Evolutionary conservation across 2,329 filamentous ascomycete species (phyloP), one percentile per base, ranked within the genome.

Genomic region (Trichoderma arundinaceum): DNA sequence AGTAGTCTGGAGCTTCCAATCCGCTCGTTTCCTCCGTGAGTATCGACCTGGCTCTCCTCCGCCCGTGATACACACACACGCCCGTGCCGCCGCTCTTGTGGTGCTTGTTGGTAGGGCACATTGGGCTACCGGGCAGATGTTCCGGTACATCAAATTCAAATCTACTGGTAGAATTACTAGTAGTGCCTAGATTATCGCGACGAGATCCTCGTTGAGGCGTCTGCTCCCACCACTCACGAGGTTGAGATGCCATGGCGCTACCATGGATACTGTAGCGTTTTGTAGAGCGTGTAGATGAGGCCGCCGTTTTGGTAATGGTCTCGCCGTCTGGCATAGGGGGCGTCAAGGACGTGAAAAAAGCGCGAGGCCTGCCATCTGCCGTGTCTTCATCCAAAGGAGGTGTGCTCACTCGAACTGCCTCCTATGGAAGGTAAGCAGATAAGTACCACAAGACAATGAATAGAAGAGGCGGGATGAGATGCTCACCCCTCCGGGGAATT

Each of bases 101-200:
- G 46, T 76, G 79, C 49, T 73, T 72, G 71, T 85, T 83, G 8
- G 82, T 74, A 2, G 83, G 83, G 63, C 83, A 86, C 75, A 84
- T 78, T 15, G 82, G 82, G 69, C 83, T 85, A 65, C 68, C 81
- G 38, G 82, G 81, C 7, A 83, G 73, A 67, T 86, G 83, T 67
- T 85, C 81, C 1, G 82, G 81, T 10, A 85, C 68, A 53, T 84
- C 77, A 66, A 86, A 84, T 54, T 81, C 74, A 65, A 86, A 85
- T 4, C 67, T 59, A 22, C 62, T 64, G 8, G 68, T 32, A 17
- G 61, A 64, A 17, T 64, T 65, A 7, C 68, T 35, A 19, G 60
- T 61, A 12, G 7, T 8, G 28, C 67, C 60, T 0, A 71, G 63
- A 13, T 69, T 64, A 22, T 70, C 67, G 7, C 70, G 72, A 5